Evolutionary conservation across 345 rosid species (phyloP).

Genomic region (Pistacia atlantica): DNA sequence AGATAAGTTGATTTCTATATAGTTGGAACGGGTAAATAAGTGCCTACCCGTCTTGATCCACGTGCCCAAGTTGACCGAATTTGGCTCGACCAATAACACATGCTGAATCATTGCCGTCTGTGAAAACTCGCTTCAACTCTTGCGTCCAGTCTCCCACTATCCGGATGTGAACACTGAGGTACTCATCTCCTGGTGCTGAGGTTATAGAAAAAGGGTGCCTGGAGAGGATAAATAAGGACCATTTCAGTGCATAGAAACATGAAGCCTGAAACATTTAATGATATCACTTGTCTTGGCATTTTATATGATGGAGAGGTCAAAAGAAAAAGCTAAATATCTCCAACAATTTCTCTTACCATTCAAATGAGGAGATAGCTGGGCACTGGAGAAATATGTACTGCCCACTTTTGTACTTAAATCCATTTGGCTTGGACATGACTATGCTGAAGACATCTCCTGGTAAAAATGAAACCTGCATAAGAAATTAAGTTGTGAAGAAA

Average conservation of each 20-base stretch:
- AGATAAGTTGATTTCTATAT: neutral
- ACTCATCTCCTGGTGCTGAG: constrained; percentile 89
- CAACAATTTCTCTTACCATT: constrained; percentile 57
- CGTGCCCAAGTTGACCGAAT: constrained; percentile 44
- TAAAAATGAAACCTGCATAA: constrained; percentile 69
- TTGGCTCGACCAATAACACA: constrained; percentile 60
- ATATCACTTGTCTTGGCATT: neutral
- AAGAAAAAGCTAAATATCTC: neutral
- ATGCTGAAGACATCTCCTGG: constrained; percentile 90
- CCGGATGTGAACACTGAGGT: constrained; percentile 88
- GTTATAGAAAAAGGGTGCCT: constrained; percentile 97
- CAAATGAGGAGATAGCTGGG: constrained; percentile 76
- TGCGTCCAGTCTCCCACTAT: constrained; percentile 94
- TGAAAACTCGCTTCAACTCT: constrained; percentile 68
- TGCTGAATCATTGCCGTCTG: constrained; percentile 57
- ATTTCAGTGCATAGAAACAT: neutral
- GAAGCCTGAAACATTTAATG: neutral
- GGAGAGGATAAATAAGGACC: constrained; percentile 5
- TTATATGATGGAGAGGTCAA: neutral
- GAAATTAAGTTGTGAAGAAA: neutral
- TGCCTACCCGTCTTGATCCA: constrained; percentile 52
- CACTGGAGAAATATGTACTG: constrained; percentile 94
- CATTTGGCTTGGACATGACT: constrained; percentile 83
- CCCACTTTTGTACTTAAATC: constrained; percentile 91
- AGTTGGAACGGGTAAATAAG: neutral